Evolutionary conservation across 768 basidiomycete genomes (phyloP), one percentile per base, ranked within the genome.

Genomic region (Tubosaeta brunneosetosa): DNA sequence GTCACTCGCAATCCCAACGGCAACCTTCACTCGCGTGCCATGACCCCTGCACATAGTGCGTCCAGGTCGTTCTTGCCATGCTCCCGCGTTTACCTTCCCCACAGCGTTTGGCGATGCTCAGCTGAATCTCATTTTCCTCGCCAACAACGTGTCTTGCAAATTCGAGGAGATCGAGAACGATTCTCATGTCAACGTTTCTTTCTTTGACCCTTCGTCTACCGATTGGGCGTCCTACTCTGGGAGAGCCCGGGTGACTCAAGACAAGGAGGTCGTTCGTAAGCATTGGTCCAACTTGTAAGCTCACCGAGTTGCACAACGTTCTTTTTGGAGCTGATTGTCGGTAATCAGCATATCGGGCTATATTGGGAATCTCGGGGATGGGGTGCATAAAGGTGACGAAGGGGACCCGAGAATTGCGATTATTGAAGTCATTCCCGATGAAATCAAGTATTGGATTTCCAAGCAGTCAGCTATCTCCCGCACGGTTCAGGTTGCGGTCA

Each of bases 301-400:
- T 22, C 29, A 31, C 13, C 10, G 36, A 33, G 19, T 11, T 2
- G 6, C 8, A 14, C 44, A 11, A 51, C 53, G 16, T 34, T 19
- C 37, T 27, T 32, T 12, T 17, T 27, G 12, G 46, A 14, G 51
- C 40, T 52, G 36, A 59, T 44, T 16, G 4, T 17, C 38, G 3
- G 34, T 44, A 43, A 44, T 19, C 44, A 89, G 86, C 3, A 74
- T 81, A 31, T 66, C 78, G 9, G 86, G 85, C 0, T 97, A 91
- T 78, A 94, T 94, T 60, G 91, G 89, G 34, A 86, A 95, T 64
- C 74, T 94, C 50, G 84, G 85, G 31, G 92, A 95, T 57, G 89
- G 88, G 16, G 71, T 86, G 6, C 92, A 94, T 67, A 85, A 82
- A 60, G 93, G 92, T n/a, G 81, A 86, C 60, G 77, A 77, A 29